Base-by-base conservation (phyloP, 148 eudicot species). In the Silene conica region DNA sequence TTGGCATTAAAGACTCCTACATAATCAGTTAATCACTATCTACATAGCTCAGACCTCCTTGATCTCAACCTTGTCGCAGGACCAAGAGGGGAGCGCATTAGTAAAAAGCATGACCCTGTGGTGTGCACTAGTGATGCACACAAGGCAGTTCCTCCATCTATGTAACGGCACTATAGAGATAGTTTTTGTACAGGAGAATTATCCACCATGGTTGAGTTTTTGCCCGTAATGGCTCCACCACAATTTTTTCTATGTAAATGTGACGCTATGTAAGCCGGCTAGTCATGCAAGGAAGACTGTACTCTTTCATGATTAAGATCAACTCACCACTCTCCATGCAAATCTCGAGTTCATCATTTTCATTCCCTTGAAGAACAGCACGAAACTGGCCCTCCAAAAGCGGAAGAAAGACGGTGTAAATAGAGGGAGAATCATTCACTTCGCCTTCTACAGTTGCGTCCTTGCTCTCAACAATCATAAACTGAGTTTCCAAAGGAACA, bases 321-420 rank as follows among this genome's bases (percentile, higher is more conserved):
- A 71, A 90, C 95, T 89, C 83, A 92, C 98, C 98, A 79, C 98
- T 95, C 86, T 95, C 98, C 21, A 95, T 78, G 88, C 96, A 92
- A 77, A 95, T 95, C 82, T 95, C 98, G 3, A 95, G 71, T 82
- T 88, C 88, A 72, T 95, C 86, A 74, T 78, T 92, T 68, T 87
- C 88, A 18, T 92, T 95, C 38, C 98, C 98, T 80, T 95, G 98
- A 45, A 95, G 93, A 78, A 88, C 98, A 73, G 97, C 89, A 61
- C 98, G 93, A 74, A 95, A 95, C 67, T 78, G 97, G 50, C 98
- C 97, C 71, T 95, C 97, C 28, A 95, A 82, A 70, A 95, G 87
- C 31, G 98, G 97, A 73, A 95, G 90, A 79, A 95, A 87, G 70
- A 90, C 97, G 0, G 97, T 90, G 74, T 95, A 95, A 69, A 90